Percentiles rank a stretch among this genome's conserved stretches.
Conservation (phyloP, 306 rosid species). For the Cicer pinnatifidum region DNA sequence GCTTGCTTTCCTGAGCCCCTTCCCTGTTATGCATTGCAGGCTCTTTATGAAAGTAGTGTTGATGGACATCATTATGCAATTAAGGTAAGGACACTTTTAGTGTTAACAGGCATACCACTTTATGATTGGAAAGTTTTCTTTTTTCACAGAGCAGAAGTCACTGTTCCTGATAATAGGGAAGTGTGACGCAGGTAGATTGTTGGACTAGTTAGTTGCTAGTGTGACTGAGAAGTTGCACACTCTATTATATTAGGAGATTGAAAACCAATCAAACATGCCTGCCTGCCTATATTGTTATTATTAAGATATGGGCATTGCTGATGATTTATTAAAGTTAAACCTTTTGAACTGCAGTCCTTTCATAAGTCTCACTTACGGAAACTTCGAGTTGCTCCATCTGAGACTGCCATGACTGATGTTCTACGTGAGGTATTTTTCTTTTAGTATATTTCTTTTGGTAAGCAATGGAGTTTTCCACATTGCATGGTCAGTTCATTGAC, state of each 20-base stretch:
- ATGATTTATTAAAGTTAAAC: conserved; percentile 40
- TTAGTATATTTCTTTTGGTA: conserved; percentile 18
- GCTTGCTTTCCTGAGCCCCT: conserved; percentile 33
- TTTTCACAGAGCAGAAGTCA: conserved; percentile 8
- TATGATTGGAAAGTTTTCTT: not conserved
- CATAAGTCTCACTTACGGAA: conserved; percentile 94
- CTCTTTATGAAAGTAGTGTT: conserved; percentile 63
- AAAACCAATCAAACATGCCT: conserved; percentile 32
- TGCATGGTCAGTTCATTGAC: conserved; percentile 12
- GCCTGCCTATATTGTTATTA: conserved; percentile 22
- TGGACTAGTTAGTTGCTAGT: conserved; percentile 39
- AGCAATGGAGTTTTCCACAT: conserved; percentile 12
- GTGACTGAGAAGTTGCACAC: conserved; percentile 7
- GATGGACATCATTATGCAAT: conserved; percentile 88
- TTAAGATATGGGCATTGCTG: conserved; percentile 10
- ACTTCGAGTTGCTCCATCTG: conserved; percentile 95
- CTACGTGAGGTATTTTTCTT: conserved; percentile 78
- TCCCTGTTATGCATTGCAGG: conserved; percentile 58
- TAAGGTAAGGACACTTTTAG: conserved; percentile 62
- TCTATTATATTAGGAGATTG: conserved; percentile 30
- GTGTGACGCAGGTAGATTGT: conserved; percentile 31
- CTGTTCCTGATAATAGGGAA: conserved; percentile 21
- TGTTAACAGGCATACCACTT: conserved; percentile 12
- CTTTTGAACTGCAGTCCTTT: conserved; percentile 67
- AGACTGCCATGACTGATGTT: conserved; percentile 99